Conservation (phyloP, 2,329 filamentous ascomycete genomes). For the Paecilomyces sp. region DNA sequence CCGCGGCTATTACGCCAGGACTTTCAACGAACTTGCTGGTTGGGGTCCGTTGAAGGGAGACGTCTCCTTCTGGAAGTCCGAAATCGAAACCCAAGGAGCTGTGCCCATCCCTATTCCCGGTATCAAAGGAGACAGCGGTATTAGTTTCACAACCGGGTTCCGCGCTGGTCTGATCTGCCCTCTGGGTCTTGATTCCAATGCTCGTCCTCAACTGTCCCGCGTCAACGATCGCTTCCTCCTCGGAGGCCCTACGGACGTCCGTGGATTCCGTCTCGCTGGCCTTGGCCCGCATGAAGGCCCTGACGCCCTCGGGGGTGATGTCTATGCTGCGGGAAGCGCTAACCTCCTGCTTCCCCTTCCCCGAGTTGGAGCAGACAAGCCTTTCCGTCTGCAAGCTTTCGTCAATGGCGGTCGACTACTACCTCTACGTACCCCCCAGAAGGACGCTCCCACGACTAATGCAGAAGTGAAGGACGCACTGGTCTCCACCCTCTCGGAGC, state of each 20-base stretch:
- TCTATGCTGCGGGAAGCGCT: constrained; percentile 83
- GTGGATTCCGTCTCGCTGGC: constrained; percentile 84
- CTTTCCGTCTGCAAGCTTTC: constrained; percentile 81
- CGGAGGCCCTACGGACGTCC: constrained; percentile 87
- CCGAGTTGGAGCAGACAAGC: constrained; percentile 70
- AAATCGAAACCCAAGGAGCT: constrained; percentile 72
- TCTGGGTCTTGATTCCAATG: constrained; percentile 55
- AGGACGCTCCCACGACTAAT: constrained; percentile 41
- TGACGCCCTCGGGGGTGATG: constrained; percentile 83
- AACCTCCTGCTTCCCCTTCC: constrained; percentile 82
- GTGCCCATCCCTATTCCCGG: constrained; percentile 66
- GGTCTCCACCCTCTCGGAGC: constrained; percentile 57
- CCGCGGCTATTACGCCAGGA: constrained; percentile 71
- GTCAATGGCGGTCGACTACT: constrained; percentile 83
- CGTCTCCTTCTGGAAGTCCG: constrained; percentile 89
- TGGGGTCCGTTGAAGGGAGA: constrained; percentile 78
- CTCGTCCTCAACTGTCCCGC: constrained; percentile 59
- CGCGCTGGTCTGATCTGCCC: constrained; percentile 79
- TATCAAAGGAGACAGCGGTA: constrained; percentile 61
- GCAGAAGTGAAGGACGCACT: constrained; percentile 40
- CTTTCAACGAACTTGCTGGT: constrained; percentile 76
- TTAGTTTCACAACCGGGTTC: constrained; percentile 76
- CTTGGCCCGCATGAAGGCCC: constrained; percentile 79
- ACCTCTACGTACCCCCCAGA: constrained; percentile 56
- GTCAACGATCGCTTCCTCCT: constrained; percentile 94